These are phyloP conservation scores for Marsdenia floribunda DNA, from an alignment of 257 asterid genomes.

Conservation along the genomic window DNA sequence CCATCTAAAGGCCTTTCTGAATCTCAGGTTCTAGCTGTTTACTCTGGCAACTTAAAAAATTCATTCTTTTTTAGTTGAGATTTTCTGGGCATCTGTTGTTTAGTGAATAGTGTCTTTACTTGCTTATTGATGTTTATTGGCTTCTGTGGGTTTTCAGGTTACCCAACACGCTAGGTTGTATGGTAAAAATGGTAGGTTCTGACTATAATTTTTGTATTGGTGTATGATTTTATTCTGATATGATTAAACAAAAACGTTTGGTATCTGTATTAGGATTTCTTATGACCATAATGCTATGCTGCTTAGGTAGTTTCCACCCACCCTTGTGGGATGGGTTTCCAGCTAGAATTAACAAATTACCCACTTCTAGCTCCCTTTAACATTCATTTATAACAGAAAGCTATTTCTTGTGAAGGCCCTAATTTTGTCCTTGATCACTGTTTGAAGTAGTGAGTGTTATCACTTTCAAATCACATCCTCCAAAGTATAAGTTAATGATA, in stretches of 20 bases:
- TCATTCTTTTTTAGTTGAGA: neutral
- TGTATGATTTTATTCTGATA: conserved; percentile 3
- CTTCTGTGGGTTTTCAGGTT: conserved; percentile 49
- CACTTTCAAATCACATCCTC: neutral
- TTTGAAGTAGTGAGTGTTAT: neutral
- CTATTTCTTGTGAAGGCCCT: neutral
- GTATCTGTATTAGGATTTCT: neutral
- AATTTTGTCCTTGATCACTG: neutral
- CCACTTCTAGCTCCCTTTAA: neutral
- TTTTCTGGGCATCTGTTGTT: neutral
- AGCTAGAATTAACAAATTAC: neutral
- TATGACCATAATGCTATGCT: neutral
- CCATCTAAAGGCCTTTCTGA: conserved; percentile 77
- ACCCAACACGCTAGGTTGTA: conserved; percentile 61
- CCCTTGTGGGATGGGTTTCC: neutral
- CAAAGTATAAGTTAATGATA: neutral
- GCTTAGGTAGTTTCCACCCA: neutral
- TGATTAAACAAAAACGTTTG: neutral
- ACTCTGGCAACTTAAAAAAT: conserved; percentile 10
- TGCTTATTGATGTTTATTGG: neutral
- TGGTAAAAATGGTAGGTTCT: conserved; percentile 70
- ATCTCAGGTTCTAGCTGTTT: conserved; percentile 45
- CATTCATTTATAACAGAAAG: neutral
- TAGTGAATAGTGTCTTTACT: neutral
- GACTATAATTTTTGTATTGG: neutral